These are phyloP conservation scores for Trametes pubescens DNA, from an alignment of 1,284 basidiomycete genomes.

Conservation along the genomic window DNA sequence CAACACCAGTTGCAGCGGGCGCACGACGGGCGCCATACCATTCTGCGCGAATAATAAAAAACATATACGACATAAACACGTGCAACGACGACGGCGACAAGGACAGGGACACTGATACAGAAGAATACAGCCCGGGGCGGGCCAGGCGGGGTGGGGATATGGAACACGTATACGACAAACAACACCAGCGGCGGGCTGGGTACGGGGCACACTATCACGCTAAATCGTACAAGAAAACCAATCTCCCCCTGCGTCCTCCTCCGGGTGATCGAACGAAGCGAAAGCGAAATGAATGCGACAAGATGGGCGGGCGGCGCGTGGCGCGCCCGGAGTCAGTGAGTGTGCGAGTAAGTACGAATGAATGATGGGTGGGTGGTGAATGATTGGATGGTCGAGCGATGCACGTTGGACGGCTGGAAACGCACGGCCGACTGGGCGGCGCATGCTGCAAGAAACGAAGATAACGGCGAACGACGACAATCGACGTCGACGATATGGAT, in stretches of 20 bases:
- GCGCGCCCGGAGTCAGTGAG: neutral
- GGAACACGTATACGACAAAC: neutral
- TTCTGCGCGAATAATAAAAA: conserved; percentile 7
- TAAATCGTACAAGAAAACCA: conserved; percentile 9
- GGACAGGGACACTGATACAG: conserved; percentile 4
- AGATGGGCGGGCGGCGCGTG: neutral
- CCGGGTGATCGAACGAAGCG: neutral
- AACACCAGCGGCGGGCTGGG: neutral
- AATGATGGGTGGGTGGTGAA: neutral
- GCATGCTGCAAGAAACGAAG: conserved; percentile 2
- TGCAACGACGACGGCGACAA: neutral
- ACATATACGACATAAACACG: conserved; percentile 15
- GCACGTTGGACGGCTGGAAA: neutral
- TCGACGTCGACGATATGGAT: conserved; percentile 7
- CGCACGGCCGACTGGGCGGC: neutral
- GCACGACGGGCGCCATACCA: neutral
- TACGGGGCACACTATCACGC: neutral
- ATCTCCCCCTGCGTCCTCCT: neutral
- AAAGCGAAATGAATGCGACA: conserved; percentile 4
- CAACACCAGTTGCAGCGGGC: too few species aligned
- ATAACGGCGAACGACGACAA: neutral
- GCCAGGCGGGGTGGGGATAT: neutral
- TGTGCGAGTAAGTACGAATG: neutral
- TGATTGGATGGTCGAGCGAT: neutral
- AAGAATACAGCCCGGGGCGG: neutral